Conservation (phyloP, 345 rosid species). For the Excoecaria agallocha region DNA sequence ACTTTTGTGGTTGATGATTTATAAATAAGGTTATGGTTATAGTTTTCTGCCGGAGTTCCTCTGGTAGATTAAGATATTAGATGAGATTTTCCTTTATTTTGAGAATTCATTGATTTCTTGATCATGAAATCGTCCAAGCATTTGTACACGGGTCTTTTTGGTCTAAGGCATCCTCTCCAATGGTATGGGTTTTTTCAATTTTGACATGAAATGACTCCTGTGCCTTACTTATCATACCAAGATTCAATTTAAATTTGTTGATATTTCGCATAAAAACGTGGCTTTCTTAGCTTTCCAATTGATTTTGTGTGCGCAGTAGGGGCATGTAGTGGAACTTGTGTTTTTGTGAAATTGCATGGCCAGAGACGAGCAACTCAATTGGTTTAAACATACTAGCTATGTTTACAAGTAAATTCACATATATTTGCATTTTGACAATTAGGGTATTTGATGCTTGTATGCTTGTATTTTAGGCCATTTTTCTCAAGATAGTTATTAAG, state of each 20-base stretch:
- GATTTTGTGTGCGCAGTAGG: background rate
- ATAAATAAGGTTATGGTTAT: background rate
- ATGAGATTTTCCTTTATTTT: background rate
- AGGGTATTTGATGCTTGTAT: background rate
- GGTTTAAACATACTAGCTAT: background rate
- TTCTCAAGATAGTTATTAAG: background rate
- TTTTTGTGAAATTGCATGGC: background rate
- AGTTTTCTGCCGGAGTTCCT: background rate
- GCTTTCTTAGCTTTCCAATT: background rate
- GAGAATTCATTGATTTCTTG: background rate
- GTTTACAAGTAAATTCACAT: background rate
- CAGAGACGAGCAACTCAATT: background rate
- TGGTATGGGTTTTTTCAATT: background rate
- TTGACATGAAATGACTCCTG: background rate
- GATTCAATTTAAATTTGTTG: background rate
- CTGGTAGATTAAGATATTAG: background rate
- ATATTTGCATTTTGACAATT: background rate
- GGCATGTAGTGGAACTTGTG: background rate
- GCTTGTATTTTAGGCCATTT: background rate
- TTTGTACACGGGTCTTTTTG: background rate
- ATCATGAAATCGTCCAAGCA: background rate
- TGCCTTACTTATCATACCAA: background rate
- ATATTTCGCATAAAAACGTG: background rate
- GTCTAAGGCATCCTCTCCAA: background rate
- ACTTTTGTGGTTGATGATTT: background rate